Evolutionary conservation across 2,329 filamentous ascomycete genomes (phyloP), one percentile per base, ranked within the genome.

Genomic region (Monosporascus sp.): DNA sequence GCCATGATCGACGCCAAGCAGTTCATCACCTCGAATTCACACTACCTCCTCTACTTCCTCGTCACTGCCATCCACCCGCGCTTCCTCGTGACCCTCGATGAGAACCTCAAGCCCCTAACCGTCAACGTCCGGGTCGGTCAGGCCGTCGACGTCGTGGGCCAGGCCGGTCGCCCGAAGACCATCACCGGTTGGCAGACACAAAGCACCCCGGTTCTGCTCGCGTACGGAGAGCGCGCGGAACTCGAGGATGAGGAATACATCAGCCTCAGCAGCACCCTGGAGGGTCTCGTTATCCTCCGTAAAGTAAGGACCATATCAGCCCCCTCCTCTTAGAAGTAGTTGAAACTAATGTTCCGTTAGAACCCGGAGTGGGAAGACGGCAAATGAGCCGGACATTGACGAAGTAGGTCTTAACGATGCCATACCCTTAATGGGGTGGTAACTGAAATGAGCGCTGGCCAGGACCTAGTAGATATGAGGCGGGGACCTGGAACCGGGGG

Each of bases 131-230:
- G 94, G 35, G 93, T 99, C 45, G 94, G 94, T 72, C 95, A 99
- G 75, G 94, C 95, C 17, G 95, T 99, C 20, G 94, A 99, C 69
- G 92, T 99, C 43, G 94, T 99, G 41, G 95, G 94, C 50, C 94
- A 97, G 72, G 94, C 95, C 14, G 94, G 94, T 69, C 84, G 93
- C 58, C 94, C 94, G 62, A 97, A 99, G 86, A 99, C 94, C 2
- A 99, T 99, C 65, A 99, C 94, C 9, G 94, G 94, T 51, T 99
- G 94, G 94, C 94, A 99, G 75, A 99, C 94, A 60, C 94, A 99
- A 78, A 97, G 90, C 76, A 99, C 94, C n/a, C 94, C 94, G 1
- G 94, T 99, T 47, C 78, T 99, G 55, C 77, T 99, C 64, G 87
- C 90, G n/a, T 88, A 96, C 67, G 94, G 95, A 31, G 94, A 99